Conservation (phyloP, 2,329 filamentous ascomycete genomes). For the Macrophomina tecta region DNA sequence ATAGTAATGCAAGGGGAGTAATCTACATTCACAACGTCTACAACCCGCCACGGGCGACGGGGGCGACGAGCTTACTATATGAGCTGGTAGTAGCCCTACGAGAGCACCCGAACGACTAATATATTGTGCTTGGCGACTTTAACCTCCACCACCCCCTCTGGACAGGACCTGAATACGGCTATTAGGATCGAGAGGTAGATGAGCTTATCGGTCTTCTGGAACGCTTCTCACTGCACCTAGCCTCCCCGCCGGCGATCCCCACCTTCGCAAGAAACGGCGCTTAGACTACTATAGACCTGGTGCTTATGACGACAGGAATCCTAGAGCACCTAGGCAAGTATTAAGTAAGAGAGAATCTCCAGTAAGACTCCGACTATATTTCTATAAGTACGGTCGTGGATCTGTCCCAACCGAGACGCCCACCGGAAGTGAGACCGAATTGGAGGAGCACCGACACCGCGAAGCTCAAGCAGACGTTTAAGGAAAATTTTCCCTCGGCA, state of each 20-base stretch:
- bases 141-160: too few species aligned
- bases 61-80: accelerated
- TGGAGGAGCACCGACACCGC: not conserved
- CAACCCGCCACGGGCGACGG: too few species aligned
- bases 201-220: not conserved
- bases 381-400: not conserved
- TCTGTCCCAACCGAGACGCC: too few species aligned
- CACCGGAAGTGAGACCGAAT: too few species aligned
- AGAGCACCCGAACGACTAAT: too few species aligned
- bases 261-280: too few species aligned
- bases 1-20: too few species aligned
- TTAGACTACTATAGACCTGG: not conserved
- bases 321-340: not conserved
- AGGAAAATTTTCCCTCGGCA: not conserved
- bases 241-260: not conserved
- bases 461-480: not conserved
- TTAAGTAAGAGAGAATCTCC: not conserved
- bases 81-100: too few species aligned
- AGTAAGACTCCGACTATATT: not conserved
- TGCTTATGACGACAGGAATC: not conserved
- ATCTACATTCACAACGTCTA: too few species aligned
- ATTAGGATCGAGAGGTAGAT: too few species aligned
- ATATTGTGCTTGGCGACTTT: too few species aligned
- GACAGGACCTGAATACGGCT: too few species aligned
- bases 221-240: not conserved